phyloP scores from a whole-genome alignment of 2,329 filamentous ascomycete genomes.

The Apiospora phragmitis region DNA sequence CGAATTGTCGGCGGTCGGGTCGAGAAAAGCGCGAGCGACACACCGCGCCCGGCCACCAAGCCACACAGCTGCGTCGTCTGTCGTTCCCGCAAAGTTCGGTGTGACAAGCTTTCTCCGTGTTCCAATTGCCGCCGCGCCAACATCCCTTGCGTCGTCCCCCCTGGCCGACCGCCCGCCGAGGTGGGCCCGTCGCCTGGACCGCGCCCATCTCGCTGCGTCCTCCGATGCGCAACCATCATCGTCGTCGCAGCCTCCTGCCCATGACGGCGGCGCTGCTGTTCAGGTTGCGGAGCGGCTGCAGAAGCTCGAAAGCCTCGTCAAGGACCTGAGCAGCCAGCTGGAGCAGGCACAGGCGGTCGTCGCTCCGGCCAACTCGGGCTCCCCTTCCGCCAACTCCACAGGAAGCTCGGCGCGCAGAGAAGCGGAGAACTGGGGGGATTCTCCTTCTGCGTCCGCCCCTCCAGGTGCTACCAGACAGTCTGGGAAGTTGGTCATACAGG shows the following conservation, averaged over 20 bases:
- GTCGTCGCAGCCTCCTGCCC: conserved; percentile 36
- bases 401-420: conserved; percentile 29
- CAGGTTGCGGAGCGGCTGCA: conserved; percentile 51
- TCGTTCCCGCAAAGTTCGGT: conserved; percentile 56
- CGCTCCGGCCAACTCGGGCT: conserved; percentile 6
- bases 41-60: conserved; percentile 14
- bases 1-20: conserved; percentile 9
- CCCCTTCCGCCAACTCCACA: conserved; percentile 13
- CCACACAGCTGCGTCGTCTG: conserved; percentile 46
- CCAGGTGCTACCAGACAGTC: conserved; percentile 35
- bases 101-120: conserved; percentile 57
- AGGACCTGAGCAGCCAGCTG: conserved; percentile 48
- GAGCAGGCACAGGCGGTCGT: conserved; percentile 39
- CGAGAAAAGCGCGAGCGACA: conserved; percentile 23
- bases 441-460: conserved; percentile 6
- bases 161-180: conserved; percentile 50
- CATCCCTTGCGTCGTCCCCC: conserved; percentile 52
- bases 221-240: neutral
- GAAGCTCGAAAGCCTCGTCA: conserved; percentile 51
- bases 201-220: conserved; percentile 29
- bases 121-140: conserved; percentile 56
- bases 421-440: conserved; percentile 24
- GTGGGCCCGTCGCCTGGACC: conserved; percentile 54
- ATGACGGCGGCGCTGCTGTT: conserved; percentile 29
- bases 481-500: conserved; percentile 48